Evolutionary conservation across 2,329 filamentous ascomycete species (phyloP).

Genomic region (Hypoxylon sp.): DNA sequence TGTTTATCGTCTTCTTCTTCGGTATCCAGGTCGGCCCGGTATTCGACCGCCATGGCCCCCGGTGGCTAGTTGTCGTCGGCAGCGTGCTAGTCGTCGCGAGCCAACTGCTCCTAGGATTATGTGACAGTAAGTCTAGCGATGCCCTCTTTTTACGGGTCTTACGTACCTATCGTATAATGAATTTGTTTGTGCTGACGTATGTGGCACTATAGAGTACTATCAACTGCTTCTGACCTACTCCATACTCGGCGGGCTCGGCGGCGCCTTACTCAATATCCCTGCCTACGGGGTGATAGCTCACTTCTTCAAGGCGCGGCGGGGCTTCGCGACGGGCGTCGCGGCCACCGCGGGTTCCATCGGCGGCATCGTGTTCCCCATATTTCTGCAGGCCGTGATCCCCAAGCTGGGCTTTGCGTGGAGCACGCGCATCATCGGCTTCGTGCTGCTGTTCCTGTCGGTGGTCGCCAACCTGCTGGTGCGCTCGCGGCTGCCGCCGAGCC

Average conservation of each 20-base stretch:
- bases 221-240: slow-evolving; percentile 85
- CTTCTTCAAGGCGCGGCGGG: slow-evolving; percentile 80
- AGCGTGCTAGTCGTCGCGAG: slow-evolving; percentile 70
- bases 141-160: neutral
- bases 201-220: slow-evolving; percentile 68
- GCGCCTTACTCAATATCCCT: slow-evolving; percentile 81
- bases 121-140: slow-evolving; percentile 58
- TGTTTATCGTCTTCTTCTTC: slow-evolving; percentile 84
- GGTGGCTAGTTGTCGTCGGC: slow-evolving; percentile 73
- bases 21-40: slow-evolving; percentile 85
- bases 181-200: slow-evolving; percentile 10
- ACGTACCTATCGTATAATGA: too few relatives aligned
- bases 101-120: slow-evolving; percentile 76
- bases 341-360: slow-evolving; percentile 77
- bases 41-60: slow-evolving; percentile 81
- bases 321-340: slow-evolving; percentile 84
- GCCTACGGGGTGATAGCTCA: slow-evolving; percentile 80
- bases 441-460: slow-evolving; percentile 60
- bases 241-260: slow-evolving; percentile 77
- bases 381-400: slow-evolving; percentile 60
- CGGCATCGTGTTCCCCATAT: slow-evolving; percentile 71
- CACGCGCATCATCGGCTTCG: slow-evolving; percentile 63
- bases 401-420: slow-evolving; percentile 62
- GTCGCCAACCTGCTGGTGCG: slow-evolving; percentile 62
- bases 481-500: slow-evolving; percentile 65